Conservation (phyloP, 1,139 yeast species). For the Protomyces inouyei region DNA sequence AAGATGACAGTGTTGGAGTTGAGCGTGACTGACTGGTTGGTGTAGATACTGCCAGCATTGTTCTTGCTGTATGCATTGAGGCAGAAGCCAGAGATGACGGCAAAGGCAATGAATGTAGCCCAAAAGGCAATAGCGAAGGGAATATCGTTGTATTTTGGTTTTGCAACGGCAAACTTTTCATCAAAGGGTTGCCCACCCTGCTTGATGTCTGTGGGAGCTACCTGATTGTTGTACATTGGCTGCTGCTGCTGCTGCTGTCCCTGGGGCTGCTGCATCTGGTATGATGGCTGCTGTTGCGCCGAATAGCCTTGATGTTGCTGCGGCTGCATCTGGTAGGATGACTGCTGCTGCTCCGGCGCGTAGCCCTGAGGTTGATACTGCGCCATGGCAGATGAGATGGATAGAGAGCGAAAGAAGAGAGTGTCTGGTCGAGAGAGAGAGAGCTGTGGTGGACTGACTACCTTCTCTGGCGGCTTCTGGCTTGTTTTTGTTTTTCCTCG, state of each 20-base stretch:
- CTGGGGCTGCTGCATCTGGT: neutral
- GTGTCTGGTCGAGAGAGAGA: neutral
- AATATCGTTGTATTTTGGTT: slow-evolving; percentile 54
- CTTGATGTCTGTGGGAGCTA: slow-evolving; percentile 4
- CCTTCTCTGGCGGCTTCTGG: no score
- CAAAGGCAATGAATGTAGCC: slow-evolving; percentile 60
- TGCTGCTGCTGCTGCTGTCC: neutral
- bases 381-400: neutral
- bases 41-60: slow-evolving; percentile 55
- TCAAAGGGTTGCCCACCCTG: slow-evolving; percentile 46
- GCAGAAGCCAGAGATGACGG: slow-evolving; percentile 65
- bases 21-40: slow-evolving; percentile 64
- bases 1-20: slow-evolving; percentile 70
- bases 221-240: neutral
- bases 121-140: slow-evolving; percentile 54
- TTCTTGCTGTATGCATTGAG: slow-evolving; percentile 58
- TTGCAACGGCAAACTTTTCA: slow-evolving; percentile 53
- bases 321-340: no score
- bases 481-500: no score
- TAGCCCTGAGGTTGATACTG: neutral
- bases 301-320: neutral
- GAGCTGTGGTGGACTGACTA: no score
- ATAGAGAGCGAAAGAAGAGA: neutral
- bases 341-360: neutral
- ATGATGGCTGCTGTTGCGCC: neutral